phyloP scores from a whole-genome alignment of 2,329 filamentous ascomycete genomes.

The Alternaria sp. region DNA sequence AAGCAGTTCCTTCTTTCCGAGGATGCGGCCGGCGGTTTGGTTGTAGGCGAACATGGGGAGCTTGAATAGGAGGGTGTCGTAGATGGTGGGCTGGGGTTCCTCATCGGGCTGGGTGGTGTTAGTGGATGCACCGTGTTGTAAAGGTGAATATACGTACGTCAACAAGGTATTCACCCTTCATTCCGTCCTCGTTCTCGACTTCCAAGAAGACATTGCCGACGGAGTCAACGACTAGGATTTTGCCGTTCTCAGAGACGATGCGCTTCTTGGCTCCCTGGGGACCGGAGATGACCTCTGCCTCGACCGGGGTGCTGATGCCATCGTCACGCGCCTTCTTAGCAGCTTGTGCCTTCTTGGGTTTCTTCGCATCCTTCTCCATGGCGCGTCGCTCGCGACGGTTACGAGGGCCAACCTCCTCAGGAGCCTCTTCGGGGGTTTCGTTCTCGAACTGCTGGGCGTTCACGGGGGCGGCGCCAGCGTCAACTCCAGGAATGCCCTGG shows the following conservation, averaged over 20 bases:
- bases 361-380: conserved; percentile 84
- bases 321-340: conserved; percentile 63
- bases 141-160: conserved; percentile 68
- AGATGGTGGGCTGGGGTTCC: conserved; percentile 76
- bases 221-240: conserved; percentile 90
- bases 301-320: conserved; percentile 62
- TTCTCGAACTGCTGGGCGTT: conserved; percentile 40
- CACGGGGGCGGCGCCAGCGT: conserved; percentile 47
- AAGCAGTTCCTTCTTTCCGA: conserved; percentile 47
- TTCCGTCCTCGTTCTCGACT: conserved; percentile 85
- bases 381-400: conserved; percentile 88
- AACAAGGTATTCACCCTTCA: conserved; percentile 80
- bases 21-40: conserved; percentile 52
- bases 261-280: conserved; percentile 82
- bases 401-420: conserved; percentile 62
- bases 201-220: conserved; percentile 94
- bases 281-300: conserved; percentile 58
- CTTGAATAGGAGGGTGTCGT: conserved; percentile 81
- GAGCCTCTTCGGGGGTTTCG: conserved; percentile 25
- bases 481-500: conserved; percentile 67
- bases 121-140: conserved; percentile 6
- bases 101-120: conserved; percentile 69
- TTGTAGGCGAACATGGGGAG: conserved; percentile 77
- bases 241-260: conserved; percentile 92
- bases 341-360: conserved; percentile 59